These are phyloP conservation scores for Uronychia setigera DNA, from an alignment of 73 alveolate genomes.

Conservation along the genomic window DNA sequence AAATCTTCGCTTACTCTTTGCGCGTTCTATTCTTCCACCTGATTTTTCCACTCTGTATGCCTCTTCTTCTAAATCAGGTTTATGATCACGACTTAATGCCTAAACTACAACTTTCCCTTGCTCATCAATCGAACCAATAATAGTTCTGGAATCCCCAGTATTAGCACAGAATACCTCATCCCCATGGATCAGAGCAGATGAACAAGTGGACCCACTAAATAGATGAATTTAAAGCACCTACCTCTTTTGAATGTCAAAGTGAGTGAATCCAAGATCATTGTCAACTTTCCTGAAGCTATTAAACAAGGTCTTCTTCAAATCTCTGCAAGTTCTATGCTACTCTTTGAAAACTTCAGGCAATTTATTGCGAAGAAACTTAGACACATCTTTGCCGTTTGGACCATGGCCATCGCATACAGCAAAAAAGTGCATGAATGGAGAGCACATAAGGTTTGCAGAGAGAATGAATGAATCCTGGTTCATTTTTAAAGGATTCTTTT, in stretches of 20 bases:
- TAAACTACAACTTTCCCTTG: background rate
- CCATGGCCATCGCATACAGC: constrained; percentile 95
- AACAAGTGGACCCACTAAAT: constrained; percentile 78
- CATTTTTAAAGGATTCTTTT: background rate
- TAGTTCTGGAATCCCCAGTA: constrained; percentile 83
- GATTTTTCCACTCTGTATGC: constrained; percentile 72
- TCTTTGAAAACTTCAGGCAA: constrained; percentile 59
- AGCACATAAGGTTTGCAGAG: background rate
- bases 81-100: background rate
- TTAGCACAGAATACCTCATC: constrained; percentile 55
- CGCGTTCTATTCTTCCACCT: constrained; percentile 93
- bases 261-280: no score
- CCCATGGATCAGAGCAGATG: constrained; percentile 56
- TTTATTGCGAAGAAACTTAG: constrained; percentile 62
- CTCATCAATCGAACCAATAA: constrained; percentile 8
- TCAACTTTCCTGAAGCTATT: no score
- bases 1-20: constrained; percentile 68
- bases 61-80: constrained; percentile 92
- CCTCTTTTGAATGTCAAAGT: no score
- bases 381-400: constrained; percentile 79
- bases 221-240: no score
- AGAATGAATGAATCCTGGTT: constrained; percentile 28
- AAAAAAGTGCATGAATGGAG: constrained; percentile 48
- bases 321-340: background rate
- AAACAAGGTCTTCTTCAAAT: background rate